Percentiles rank a stretch among this genome's conserved stretches.
Conservation (phyloP, 2,329 filamentous ascomycete species). For the Fusarium sp. region DNA sequence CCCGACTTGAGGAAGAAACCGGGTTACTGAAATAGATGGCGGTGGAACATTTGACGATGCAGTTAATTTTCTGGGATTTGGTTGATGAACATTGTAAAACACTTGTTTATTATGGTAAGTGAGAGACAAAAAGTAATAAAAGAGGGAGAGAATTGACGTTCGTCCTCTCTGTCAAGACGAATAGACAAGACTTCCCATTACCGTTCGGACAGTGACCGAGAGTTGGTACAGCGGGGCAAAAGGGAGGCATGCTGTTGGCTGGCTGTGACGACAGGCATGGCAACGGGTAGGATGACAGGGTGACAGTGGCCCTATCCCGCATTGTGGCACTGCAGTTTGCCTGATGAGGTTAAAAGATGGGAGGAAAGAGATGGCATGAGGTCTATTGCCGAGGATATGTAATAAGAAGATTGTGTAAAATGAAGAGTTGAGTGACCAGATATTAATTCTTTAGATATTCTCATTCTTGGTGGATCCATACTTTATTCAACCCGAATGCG, state of each 20-base stretch:
- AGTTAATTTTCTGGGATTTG: not conserved
- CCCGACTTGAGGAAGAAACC: constrained; percentile 25
- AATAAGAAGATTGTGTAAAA: constrained; percentile 2
- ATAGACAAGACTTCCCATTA: constrained; percentile 42
- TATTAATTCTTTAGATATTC: constrained; percentile 25
- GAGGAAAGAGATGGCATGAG: constrained; percentile 9
- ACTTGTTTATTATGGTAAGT: constrained; percentile 5
- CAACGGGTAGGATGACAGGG: constrained; percentile 42
- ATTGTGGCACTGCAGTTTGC: constrained; percentile 27
- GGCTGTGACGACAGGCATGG: constrained; percentile 32
- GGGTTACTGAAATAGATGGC: constrained; percentile 29
- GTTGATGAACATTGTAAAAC: not conserved
- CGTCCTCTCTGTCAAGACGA: constrained; percentile 34
- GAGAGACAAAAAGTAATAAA: constrained; percentile 32
- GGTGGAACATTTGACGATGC: not conserved
- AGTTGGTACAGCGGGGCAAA: constrained; percentile 40
- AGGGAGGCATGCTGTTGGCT: constrained; percentile 42
- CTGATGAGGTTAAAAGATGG: constrained; percentile 34
- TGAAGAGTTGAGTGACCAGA: constrained; percentile 7
- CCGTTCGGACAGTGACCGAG: constrained; percentile 50
- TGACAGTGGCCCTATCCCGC: constrained; percentile 34
- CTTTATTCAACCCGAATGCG: constrained; percentile 37
- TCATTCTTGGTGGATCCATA: constrained; percentile 17
- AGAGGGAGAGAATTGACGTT: constrained; percentile 33
- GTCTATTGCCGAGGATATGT: constrained; percentile 27